Percentiles rank a stretch among this genome's conserved stretches.
phyloP scores from a whole-genome alignment of 2,329 filamentous ascomycete genomes.

The Hypoxylon sp. region DNA sequence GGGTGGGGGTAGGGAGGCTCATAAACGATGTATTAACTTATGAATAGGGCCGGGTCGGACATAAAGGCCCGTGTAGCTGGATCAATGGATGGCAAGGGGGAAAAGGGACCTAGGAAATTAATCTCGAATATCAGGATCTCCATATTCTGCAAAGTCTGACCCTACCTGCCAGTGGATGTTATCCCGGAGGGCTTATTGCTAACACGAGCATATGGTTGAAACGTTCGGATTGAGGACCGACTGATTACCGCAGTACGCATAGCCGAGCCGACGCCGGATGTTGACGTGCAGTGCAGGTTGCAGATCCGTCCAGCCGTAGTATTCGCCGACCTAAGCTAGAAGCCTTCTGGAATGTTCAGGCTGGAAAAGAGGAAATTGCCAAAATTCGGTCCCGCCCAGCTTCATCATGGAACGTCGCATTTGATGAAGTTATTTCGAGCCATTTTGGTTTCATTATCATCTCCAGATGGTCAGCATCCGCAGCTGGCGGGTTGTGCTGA shows the following conservation, averaged over 20 bases:
- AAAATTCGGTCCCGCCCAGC: background rate
- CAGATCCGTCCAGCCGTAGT: slow-evolving; percentile 11
- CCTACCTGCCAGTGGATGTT: background rate
- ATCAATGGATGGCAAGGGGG: too few relatives aligned
- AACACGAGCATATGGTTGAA: background rate
- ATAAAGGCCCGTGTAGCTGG: background rate
- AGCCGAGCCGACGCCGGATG: slow-evolving; percentile 20
- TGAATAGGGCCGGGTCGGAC: slow-evolving; percentile 1
- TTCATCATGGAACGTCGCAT: background rate
- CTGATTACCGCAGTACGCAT: slow-evolving; percentile 17
- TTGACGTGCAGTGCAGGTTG: background rate
- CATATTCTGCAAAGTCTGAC: background rate
- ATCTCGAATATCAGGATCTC: background rate
- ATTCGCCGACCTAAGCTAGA: background rate
- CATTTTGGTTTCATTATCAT: background rate
- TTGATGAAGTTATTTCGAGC: background rate
- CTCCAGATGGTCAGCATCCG: background rate
- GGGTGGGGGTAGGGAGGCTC: background rate
- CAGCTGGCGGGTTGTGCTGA: background rate
- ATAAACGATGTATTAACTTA: background rate
- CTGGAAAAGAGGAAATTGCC: background rate
- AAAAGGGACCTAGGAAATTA: background rate
- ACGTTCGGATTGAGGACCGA: slow-evolving; percentile 5
- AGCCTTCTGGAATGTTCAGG: slow-evolving; percentile 1
- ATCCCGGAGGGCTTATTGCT: background rate